These are phyloP conservation scores for Singerocomus rubriflavus DNA, from an alignment of 1,284 basidiomycete species.

Conservation along the genomic window DNA sequence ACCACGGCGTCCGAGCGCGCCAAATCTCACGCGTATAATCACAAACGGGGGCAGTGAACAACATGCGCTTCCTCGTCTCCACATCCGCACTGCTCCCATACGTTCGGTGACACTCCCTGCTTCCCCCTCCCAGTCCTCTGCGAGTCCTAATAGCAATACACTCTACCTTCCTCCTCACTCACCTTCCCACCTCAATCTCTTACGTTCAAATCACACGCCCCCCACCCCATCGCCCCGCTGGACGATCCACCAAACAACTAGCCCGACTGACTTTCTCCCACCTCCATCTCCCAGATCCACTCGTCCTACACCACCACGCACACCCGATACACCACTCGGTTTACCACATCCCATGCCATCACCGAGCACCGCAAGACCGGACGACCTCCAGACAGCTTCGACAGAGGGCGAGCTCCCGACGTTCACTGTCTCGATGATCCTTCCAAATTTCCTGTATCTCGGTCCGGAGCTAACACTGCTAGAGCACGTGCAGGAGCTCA, in stretches of 20 bases:
- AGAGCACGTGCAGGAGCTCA: slow-evolving; percentile 74
- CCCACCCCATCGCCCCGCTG: slow-evolving; percentile 45
- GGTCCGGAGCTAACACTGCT: slow-evolving; percentile 81
- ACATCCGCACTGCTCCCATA: slow-evolving; percentile 54
- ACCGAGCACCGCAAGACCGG: slow-evolving; percentile 57
- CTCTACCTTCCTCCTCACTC: slow-evolving; percentile 48
- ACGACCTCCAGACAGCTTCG: slow-evolving; percentile 50
- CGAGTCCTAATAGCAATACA: slow-evolving; percentile 31
- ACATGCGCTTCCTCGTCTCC: slow-evolving; percentile 49
- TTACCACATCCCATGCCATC: slow-evolving; percentile 34
- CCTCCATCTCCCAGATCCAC: slow-evolving; percentile 41
- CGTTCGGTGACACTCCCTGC: slow-evolving; percentile 57
- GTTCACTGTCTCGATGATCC: slow-evolving; percentile 82
- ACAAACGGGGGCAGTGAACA: slow-evolving; percentile 49
- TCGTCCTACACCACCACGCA: slow-evolving; percentile 48
- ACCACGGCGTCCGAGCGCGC: slow-evolving; percentile 57
- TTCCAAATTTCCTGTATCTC: slow-evolving; percentile 88
- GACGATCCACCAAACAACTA: too few relatives aligned
- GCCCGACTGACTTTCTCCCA: slow-evolving; percentile 31
- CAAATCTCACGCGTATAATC: slow-evolving; percentile 52
- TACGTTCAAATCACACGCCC: slow-evolving; percentile 54
- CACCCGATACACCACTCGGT: slow-evolving; percentile 47
- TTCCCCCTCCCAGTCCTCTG: slow-evolving; percentile 37
- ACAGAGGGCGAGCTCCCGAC: slow-evolving; percentile 56
- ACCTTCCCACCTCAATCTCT: slow-evolving; percentile 59